Conservation (phyloP, 2,329 filamentous ascomycete species). For the Pseudogymnoascus destructans region DNA sequence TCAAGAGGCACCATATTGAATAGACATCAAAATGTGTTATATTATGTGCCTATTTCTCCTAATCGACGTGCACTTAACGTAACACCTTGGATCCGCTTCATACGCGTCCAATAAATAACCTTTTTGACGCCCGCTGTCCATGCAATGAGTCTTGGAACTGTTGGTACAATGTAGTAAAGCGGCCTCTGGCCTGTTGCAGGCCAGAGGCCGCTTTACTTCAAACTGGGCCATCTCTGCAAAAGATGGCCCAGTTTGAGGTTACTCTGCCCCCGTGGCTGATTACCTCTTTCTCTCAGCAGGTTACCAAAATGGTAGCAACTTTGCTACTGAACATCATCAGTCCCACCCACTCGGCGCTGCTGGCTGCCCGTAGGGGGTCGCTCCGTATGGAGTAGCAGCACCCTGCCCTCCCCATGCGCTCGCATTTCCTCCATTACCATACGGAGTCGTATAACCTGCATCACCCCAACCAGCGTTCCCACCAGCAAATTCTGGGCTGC, state of each 20-base stretch:
- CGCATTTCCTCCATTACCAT: constrained; percentile 41
- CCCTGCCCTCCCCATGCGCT: constrained; percentile 53
- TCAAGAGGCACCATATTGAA: neutral
- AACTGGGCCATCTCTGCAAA: neutral
- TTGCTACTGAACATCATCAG: constrained; percentile 10
- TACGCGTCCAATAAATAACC: neutral
- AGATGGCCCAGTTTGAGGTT: neutral
- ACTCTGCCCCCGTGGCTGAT: neutral
- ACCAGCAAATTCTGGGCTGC: constrained; percentile 48
- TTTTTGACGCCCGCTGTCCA: constrained; percentile 5
- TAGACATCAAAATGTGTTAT: neutral
- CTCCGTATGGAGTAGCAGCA: constrained; percentile 42
- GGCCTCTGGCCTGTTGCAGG: neutral
- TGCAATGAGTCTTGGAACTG: neutral
- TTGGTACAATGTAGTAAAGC: neutral
- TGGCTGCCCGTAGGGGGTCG: constrained; percentile 45
- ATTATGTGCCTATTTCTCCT: constrained; percentile 6
- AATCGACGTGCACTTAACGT: neutral
- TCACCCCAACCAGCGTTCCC: constrained; percentile 45
- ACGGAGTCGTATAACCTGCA: constrained; percentile 55
- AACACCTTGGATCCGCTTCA: neutral
- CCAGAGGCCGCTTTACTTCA: too few relatives aligned
- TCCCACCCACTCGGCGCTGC: constrained; percentile 20
- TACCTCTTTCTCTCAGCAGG: neutral
- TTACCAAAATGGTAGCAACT: neutral